Evolutionary conservation across 2,329 filamentous ascomycete species (phyloP).

Genomic region (Beauveria bassiana): DNA sequence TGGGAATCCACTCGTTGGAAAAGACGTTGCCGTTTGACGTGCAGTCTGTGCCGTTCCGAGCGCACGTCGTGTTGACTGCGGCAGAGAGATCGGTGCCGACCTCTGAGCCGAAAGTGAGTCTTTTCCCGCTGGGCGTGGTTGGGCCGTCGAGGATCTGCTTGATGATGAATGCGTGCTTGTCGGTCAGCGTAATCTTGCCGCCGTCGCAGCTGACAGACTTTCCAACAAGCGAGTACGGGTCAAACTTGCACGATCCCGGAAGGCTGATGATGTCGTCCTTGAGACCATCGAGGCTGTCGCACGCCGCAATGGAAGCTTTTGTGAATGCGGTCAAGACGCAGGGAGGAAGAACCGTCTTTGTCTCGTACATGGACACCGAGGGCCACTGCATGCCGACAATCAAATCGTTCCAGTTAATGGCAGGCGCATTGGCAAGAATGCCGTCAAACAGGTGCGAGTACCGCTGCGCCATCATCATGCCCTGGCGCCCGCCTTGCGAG

Average conservation of each 20-base stretch:
- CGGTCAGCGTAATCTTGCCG: neutral
- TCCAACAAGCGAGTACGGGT: slow-evolving; percentile 17
- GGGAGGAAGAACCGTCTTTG: slow-evolving; percentile 22
- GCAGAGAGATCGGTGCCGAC: neutral
- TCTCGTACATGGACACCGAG: slow-evolving; percentile 17
- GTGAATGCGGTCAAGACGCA: slow-evolving; percentile 28
- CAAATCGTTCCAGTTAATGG: slow-evolving; percentile 29
- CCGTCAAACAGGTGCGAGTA: slow-evolving; percentile 48
- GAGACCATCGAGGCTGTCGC: slow-evolving; percentile 19
- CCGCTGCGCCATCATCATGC: slow-evolving; percentile 41
- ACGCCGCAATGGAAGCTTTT: slow-evolving; percentile 26
- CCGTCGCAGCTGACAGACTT: slow-evolving; percentile 11
- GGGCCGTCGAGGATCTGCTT: neutral
- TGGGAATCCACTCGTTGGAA: neutral
- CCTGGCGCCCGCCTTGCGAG: slow-evolving; percentile 49
- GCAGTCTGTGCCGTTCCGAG: neutral
- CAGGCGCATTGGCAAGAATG: slow-evolving; percentile 39
- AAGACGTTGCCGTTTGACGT: neutral
- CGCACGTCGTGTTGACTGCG: neutral
- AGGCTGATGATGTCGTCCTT: slow-evolving; percentile 18
- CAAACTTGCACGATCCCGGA: slow-evolving; percentile 15
- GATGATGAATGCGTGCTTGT: neutral
- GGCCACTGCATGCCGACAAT: slow-evolving; percentile 17
- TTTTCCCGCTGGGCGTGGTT: neutral
- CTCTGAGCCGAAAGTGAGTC: neutral